A percentile compares a stretch with the other conserved stretches of the same genome.
phyloP scores from a whole-genome alignment of 805 yeast genomes.

The Tanozyma kutaoensis region DNA sequence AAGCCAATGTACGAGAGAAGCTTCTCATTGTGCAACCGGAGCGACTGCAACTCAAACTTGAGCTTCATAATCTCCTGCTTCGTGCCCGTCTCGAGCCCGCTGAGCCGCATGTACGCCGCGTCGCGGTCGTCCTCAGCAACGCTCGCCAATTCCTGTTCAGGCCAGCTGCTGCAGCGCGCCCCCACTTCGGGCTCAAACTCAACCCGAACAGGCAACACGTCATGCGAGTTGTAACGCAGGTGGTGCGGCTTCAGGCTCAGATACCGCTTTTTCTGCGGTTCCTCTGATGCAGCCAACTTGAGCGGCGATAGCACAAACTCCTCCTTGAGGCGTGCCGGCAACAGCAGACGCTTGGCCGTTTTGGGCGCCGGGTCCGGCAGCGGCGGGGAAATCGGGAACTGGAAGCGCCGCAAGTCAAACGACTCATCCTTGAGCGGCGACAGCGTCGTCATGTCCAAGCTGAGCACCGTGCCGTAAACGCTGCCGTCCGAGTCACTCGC shows the following conservation, averaged over 20 bases:
- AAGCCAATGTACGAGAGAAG: conserved; percentile 44
- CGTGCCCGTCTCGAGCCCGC: conserved; percentile 12
- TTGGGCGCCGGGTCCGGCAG: conserved; percentile 18
- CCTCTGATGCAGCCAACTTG: too few relatives aligned
- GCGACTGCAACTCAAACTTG: conserved; percentile 39
- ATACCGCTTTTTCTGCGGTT: conserved; percentile 10
- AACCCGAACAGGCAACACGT: conserved; percentile 27
- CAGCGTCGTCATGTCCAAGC: conserved; percentile 1
- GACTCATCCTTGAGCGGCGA: conserved; percentile 1
- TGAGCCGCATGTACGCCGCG: conserved; percentile 16
- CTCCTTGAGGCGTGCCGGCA: conserved; percentile 20
- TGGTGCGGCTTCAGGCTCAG: conserved; percentile 19
- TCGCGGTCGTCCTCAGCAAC: background rate
- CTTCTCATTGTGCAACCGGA: conserved; percentile 43
- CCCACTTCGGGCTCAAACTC: conserved; percentile 21
- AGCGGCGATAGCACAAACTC: conserved; percentile 27
- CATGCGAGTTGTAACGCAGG: conserved; percentile 28
- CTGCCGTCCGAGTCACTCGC: conserved; percentile 9
- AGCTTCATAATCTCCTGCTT: conserved; percentile 37
- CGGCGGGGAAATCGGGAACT: conserved; percentile 13
- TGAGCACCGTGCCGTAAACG: conserved; percentile 5
- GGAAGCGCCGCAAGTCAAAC: conserved; percentile 1
- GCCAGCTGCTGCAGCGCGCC: background rate
- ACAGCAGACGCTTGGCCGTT: conserved; percentile 16
- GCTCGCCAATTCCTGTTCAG: background rate